Evolutionary conservation across 2,329 filamentous ascomycete species (phyloP).

Genomic region (Amauroascus verrucosus): DNA sequence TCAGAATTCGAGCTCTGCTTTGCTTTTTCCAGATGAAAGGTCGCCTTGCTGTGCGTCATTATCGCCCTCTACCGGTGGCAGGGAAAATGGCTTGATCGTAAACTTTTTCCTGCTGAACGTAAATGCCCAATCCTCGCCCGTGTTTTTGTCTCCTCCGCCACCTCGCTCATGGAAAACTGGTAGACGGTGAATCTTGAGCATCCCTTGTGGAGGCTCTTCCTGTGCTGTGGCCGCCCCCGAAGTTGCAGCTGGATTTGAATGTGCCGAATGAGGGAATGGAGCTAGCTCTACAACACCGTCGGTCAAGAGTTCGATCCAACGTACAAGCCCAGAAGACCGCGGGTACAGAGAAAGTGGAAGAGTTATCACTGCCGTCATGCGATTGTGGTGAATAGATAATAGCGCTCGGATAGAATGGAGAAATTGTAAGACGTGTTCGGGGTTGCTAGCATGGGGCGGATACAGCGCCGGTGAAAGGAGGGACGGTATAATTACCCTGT

Average conservation of each 20-base stretch:
- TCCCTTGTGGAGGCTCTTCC: slow-evolving; percentile 72
- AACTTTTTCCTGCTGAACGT: slow-evolving; percentile 74
- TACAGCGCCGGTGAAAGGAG: slow-evolving; percentile 83
- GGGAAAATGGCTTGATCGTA: slow-evolving; percentile 74
- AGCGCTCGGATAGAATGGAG: slow-evolving; percentile 67
- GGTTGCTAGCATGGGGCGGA: slow-evolving; percentile 56
- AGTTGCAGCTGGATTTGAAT: slow-evolving; percentile 36
- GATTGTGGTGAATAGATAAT: slow-evolving; percentile 55
- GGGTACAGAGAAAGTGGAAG: slow-evolving; percentile 73
- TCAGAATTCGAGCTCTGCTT: slow-evolving; percentile 62
- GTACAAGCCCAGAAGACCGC: slow-evolving; percentile 60
- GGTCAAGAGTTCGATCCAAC: slow-evolving; percentile 74
- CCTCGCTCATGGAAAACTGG: slow-evolving; percentile 83
- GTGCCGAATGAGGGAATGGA: slow-evolving; percentile 54
- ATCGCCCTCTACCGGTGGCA: slow-evolving; percentile 77
- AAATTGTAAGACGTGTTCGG: slow-evolving; percentile 66
- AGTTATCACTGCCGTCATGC: slow-evolving; percentile 62
- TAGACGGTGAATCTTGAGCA: slow-evolving; percentile 71
- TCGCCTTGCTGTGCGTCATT: slow-evolving; percentile 48
- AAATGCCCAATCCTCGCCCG: slow-evolving; percentile 82
- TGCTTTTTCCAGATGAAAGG: slow-evolving; percentile 17
- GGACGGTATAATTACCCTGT: slow-evolving; percentile 74
- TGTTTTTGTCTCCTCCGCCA: slow-evolving; percentile 59
- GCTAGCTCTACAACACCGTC: slow-evolving; percentile 83
- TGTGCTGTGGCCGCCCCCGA: slow-evolving; percentile 46